phyloP scores from a whole-genome alignment of 768 basidiomycete genomes.

The Favolaschia claudopus region DNA sequence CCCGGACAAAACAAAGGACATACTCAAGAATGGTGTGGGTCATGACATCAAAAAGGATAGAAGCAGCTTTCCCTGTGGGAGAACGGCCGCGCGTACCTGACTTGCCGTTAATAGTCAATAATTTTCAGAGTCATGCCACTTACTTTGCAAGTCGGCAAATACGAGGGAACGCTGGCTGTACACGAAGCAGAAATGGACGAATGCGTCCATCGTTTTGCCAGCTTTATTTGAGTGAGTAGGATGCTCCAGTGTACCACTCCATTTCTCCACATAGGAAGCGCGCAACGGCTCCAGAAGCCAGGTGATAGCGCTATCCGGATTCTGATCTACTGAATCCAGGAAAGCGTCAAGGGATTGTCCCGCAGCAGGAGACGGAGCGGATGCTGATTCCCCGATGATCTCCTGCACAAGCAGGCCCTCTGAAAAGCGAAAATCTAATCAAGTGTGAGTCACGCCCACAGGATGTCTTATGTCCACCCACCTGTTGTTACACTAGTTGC shows the following conservation, averaged over 20 bases:
- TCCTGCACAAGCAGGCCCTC: not conserved
- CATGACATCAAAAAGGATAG: not conserved
- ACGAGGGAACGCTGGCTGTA: not conserved
- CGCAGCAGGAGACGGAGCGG: not conserved
- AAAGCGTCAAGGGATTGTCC: not conserved
- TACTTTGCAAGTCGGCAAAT: constrained; percentile 7
- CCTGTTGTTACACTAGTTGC: not conserved
- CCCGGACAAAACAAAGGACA: not conserved
- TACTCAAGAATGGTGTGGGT: not conserved
- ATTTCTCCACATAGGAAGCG: not conserved
- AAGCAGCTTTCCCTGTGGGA: not conserved
- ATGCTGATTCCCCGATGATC: not conserved
- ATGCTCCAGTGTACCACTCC: constrained; percentile 8
- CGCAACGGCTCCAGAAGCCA: constrained; percentile 7
- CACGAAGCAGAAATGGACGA: constrained; percentile 2
- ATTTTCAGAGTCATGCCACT: not conserved
- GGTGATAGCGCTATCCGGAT: not conserved
- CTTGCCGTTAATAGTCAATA: not conserved
- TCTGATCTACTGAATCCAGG: not conserved
- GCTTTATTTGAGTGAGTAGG: constrained; percentile 1
- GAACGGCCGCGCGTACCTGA: not conserved
- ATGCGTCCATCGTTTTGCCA: constrained; percentile 2
- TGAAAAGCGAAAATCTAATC: constrained; percentile 7
- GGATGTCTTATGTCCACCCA: no score
- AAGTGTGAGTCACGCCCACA: no score